These are phyloP conservation scores for Glebionis coronaria DNA, from an alignment of 129 eudicot genomes.

Conservation along the genomic window DNA sequence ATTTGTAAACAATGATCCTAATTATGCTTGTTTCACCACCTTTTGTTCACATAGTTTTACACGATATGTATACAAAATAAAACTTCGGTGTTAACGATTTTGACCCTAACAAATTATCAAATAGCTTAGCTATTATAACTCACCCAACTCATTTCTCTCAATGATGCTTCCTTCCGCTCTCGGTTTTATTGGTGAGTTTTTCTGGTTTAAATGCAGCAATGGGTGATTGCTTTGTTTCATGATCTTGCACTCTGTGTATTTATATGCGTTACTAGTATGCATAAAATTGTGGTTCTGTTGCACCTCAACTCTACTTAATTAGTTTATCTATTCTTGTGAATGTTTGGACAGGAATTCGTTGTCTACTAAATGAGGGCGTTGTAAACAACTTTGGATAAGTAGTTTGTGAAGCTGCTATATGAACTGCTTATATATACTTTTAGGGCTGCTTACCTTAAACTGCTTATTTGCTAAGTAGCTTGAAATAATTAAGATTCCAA, in stretches of 20 bases:
- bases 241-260: background rate
- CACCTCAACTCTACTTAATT: no score
- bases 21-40: background rate
- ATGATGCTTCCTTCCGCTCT: constrained; percentile 6
- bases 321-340: background rate
- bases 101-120: constrained; percentile 17
- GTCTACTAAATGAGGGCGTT: no score
- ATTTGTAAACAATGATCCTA: constrained; percentile 8
- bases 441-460: no score
- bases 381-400: no score
- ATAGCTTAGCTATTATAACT: constrained; percentile 12
- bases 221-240: background rate
- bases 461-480: no score
- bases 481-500: no score
- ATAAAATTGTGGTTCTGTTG: no score
- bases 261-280: background rate
- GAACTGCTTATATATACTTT: no score
- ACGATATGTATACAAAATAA: constrained; percentile 7
- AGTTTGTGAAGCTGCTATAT: no score
- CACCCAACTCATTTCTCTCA: constrained; percentile 10
- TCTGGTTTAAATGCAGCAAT: no score
- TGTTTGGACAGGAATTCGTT: background rate
- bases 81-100: constrained; percentile 23
- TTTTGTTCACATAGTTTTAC: constrained; percentile 10
- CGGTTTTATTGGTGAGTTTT: constrained; percentile 23